These are phyloP conservation scores for Senna siamea DNA, from an alignment of 306 rosid species.

Conservation along the genomic window DNA sequence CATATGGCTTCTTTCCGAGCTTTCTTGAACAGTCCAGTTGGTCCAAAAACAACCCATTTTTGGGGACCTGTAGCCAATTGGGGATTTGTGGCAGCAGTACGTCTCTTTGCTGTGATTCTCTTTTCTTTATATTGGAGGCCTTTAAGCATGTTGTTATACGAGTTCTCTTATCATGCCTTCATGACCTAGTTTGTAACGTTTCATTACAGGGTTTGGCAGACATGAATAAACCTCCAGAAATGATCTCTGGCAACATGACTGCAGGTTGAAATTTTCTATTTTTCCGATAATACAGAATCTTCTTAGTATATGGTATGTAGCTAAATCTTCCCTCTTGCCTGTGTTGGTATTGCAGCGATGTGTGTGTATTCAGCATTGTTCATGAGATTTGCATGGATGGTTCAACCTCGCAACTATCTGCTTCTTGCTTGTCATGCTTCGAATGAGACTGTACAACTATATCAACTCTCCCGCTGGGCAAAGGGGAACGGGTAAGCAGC, in stretches of 20 bases:
- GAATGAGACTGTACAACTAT: slow-evolving; percentile 77
- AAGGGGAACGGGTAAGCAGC: slow-evolving; percentile 56
- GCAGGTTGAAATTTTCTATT: slow-evolving; percentile 56
- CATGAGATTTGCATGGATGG: slow-evolving; percentile 90
- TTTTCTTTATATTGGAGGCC: background rate
- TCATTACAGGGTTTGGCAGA: slow-evolving; percentile 78
- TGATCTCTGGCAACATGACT: slow-evolving; percentile 97
- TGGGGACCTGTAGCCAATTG: slow-evolving; percentile 99
- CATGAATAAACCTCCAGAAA: slow-evolving; percentile 88
- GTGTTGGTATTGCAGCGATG: slow-evolving; percentile 60
- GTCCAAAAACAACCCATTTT: slow-evolving; percentile 95
- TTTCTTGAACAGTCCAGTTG: slow-evolving; percentile 87
- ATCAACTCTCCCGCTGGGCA: slow-evolving; percentile 73
- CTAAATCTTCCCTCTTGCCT: slow-evolving; percentile 13
- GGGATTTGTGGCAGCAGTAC: slow-evolving; percentile 96
- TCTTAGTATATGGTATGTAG: background rate
- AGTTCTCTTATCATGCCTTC: background rate
- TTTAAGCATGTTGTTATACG: background rate
- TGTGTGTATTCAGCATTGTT: slow-evolving; percentile 70
- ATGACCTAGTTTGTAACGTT: slow-evolving; percentile 20
- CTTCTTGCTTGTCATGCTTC: slow-evolving; percentile 72
- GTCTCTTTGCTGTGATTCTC: slow-evolving; percentile 39
- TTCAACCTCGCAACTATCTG: slow-evolving; percentile 68
- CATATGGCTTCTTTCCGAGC: slow-evolving; percentile 81
- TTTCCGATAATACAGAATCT: background rate